A percentile compares a stretch with the other conserved stretches of the same genome.
Conservation (phyloP, 345 rosid genomes). For the Anacardium occidentale region DNA sequence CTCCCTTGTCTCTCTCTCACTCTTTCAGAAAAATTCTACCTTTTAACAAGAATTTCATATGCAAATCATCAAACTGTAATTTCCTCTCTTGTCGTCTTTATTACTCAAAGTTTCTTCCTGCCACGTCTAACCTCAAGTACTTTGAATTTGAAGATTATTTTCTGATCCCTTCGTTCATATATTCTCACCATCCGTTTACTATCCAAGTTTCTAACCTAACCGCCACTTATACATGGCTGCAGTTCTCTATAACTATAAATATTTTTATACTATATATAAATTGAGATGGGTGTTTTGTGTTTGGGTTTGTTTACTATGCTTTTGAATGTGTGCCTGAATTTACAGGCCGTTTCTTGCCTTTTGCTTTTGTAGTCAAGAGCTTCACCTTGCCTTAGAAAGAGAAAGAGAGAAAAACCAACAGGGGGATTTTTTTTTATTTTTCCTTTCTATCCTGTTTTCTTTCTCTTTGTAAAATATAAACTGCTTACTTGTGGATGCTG, state of each 20-base stretch:
- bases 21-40: not conserved
- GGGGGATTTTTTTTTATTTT: conserved; percentile 10
- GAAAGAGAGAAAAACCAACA: conserved; percentile 19
- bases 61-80: not conserved
- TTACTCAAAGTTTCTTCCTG: conserved; percentile 29
- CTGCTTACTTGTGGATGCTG: conserved; percentile 27
- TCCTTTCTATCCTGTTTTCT: conserved; percentile 17
- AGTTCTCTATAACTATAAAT: not conserved
- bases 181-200: conserved; percentile 3
- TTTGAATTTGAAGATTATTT: not conserved
- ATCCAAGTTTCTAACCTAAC: conserved; percentile 5
- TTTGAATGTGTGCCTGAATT: conserved; percentile 35
- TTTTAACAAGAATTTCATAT: not conserved
- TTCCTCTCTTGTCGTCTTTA: conserved; percentile 8
- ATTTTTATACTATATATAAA: not conserved
- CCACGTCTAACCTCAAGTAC: conserved; percentile 2
- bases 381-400: conserved; percentile 29
- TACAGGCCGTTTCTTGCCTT: conserved; percentile 55
- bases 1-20: not conserved
- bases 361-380: conserved; percentile 57
- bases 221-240: too few species aligned
- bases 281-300: conserved; percentile 11
- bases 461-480: conserved; percentile 24
- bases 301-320: conserved; percentile 14
- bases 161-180: not conserved